Percentiles rank a stretch among this genome's conserved stretches.
These are phyloP conservation scores for Erythrobasidium yunnanense DNA, from an alignment of 768 basidiomycete genomes.

Conservation along the genomic window DNA sequence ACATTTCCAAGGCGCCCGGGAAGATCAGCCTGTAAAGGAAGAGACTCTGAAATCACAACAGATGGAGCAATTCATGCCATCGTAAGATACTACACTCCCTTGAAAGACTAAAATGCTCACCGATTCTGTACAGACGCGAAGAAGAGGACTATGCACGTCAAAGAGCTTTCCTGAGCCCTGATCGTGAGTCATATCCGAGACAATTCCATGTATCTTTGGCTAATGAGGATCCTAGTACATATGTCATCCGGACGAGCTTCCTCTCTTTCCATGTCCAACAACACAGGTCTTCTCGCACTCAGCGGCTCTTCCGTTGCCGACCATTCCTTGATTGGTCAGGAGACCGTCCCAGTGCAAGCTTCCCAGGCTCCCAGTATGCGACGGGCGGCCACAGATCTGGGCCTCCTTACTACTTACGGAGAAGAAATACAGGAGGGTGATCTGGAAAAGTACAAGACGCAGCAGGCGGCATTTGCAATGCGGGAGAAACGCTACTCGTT, in stretches of 20 bases:
- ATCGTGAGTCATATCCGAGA: not conserved
- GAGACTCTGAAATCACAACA: not conserved
- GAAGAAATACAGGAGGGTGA: too few species aligned
- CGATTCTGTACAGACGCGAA: not conserved
- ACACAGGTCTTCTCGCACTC: too few species aligned
- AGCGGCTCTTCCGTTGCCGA: too few species aligned
- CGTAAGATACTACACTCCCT: not conserved
- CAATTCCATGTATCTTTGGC: too few species aligned
- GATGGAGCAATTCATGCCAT: not conserved
- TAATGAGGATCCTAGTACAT: too few species aligned
- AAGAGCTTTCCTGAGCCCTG: not conserved
- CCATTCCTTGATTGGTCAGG: too few species aligned
- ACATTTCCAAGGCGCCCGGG: too few species aligned
- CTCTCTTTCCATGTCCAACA: too few species aligned
- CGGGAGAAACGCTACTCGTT: conserved; percentile 2
- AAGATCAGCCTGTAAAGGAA: not conserved
- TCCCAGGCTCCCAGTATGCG: not conserved
- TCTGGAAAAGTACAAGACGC: not conserved
- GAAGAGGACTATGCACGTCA: not conserved
- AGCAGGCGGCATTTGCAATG: not conserved
- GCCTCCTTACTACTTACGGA: not conserved
- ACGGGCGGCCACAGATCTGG: not conserved
- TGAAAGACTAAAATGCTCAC: not conserved
- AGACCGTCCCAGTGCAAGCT: not conserved
- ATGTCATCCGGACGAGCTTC: too few species aligned